These are phyloP conservation scores for Chondrus crispus DNA, from an alignment of 23 red algal species.

Conservation along the genomic window DNA sequence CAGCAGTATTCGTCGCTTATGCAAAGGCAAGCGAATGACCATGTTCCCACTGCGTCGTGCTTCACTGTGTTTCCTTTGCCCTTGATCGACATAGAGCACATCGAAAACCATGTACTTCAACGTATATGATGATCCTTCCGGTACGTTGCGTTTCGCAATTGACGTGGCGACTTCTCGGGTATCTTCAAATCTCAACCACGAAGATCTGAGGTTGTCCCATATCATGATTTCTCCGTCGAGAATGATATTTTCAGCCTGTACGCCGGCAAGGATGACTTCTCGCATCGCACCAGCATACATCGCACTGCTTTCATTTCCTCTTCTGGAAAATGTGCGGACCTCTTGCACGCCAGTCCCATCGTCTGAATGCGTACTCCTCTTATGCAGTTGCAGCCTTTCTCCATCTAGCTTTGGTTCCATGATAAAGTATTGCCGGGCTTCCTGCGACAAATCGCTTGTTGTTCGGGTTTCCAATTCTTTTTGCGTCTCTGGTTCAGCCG, in stretches of 20 bases:
- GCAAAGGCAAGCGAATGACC: constrained; percentile 53
- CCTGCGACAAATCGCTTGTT: neutral
- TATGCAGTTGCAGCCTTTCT: constrained; percentile 83
- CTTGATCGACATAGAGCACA: constrained; percentile 54
- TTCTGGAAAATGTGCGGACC: constrained; percentile 44
- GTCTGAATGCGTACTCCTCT: neutral
- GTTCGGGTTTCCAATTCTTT: neutral
- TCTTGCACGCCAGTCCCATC: neutral
- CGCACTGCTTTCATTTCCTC: constrained; percentile 41
- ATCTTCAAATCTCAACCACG: constrained; percentile 51
- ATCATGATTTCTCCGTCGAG: constrained; percentile 86
- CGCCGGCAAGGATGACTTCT: constrained; percentile 4
- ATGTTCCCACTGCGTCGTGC: constrained; percentile 23
- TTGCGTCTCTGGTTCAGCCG: neutral
- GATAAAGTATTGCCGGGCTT: constrained; percentile 28
- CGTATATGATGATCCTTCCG: constrained; percentile 23
- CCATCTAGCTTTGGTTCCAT: constrained; percentile 94
- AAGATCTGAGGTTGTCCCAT: constrained; percentile 21
- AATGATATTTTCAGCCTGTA: constrained; percentile 49
- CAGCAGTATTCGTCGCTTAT: constrained; percentile 35
- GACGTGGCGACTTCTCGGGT: constrained; percentile 39
- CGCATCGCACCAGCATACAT: constrained; percentile 41
- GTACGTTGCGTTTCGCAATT: constrained; percentile 14
- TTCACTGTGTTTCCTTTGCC: neutral
- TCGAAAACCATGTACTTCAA: constrained; percentile 71